Conservation (phyloP, 257 asterid species). For the Solanum peruvianum region DNA sequence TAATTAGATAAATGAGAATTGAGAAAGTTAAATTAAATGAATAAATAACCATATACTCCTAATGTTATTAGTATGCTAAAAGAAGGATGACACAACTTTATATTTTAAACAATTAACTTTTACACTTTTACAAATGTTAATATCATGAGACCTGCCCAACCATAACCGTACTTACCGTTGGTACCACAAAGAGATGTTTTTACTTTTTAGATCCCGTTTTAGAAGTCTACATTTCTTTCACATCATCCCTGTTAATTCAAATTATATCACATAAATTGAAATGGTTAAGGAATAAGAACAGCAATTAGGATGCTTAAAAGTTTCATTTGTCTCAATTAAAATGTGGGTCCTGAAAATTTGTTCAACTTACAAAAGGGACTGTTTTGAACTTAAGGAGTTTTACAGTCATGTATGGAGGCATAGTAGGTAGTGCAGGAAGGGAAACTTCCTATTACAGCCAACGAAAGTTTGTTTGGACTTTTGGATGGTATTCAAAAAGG, state of each 20-base stretch:
- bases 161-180: neutral
- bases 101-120: neutral
- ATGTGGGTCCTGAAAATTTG: neutral
- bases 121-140: neutral
- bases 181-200: neutral
- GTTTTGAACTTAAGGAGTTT: neutral
- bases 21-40: neutral
- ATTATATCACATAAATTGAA: neutral
- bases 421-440: neutral
- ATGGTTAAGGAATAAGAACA: neutral
- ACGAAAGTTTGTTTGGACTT: neutral
- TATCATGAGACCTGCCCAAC: neutral
- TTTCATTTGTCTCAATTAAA: neutral
- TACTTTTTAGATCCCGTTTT: neutral
- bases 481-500: neutral
- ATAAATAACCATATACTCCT: neutral
- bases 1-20: neutral
- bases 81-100: neutral
- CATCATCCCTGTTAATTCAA: neutral
- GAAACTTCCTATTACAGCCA: neutral
- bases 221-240: neutral
- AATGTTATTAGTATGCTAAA: neutral
- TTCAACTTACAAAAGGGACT: neutral
- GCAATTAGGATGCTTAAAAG: neutral
- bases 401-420: neutral